phyloP scores from a whole-genome alignment of 306 rosid species.

The Urtica urens region DNA sequence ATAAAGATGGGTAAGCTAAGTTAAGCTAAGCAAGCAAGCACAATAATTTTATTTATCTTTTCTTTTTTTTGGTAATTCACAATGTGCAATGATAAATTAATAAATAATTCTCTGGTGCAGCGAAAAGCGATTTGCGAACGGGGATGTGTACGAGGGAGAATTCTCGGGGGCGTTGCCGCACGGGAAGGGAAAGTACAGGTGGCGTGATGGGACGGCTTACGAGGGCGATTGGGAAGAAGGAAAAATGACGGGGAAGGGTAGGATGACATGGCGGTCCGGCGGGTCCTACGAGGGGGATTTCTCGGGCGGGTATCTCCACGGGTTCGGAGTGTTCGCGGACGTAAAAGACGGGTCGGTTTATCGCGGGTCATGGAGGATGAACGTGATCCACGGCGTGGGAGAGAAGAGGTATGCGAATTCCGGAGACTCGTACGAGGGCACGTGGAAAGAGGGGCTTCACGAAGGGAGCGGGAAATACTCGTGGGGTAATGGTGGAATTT shows the following conservation, averaged over 20 bases:
- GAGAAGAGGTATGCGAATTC: conserved; percentile 52
- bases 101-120: conserved; percentile 28
- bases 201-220: conserved; percentile 69
- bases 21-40: too few relatives aligned
- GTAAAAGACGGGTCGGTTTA: conserved; percentile 45
- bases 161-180: conserved; percentile 49
- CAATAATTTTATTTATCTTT: conserved; percentile 1
- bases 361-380: conserved; percentile 81
- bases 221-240: conserved; percentile 88
- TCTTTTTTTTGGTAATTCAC: conserved; percentile 6
- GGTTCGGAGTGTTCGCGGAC: conserved; percentile 50
- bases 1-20: conserved; percentile 43
- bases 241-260: conserved; percentile 72
- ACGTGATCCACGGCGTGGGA: conserved; percentile 70
- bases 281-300: conserved; percentile 77
- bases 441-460: conserved; percentile 84
- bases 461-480: conserved; percentile 73
- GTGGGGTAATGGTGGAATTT: conserved; percentile 61
- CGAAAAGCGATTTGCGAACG: conserved; percentile 53
- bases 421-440: conserved; percentile 71
- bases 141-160: conserved; percentile 55
- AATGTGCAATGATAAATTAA: neutral
- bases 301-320: conserved; percentile 75
- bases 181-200: conserved; percentile 72
- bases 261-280: conserved; percentile 59